Percentiles rank a stretch among this genome's conserved stretches.
phyloP scores from a whole-genome alignment of 1,284 basidiomycete species.

The Inonotus hispidus region DNA sequence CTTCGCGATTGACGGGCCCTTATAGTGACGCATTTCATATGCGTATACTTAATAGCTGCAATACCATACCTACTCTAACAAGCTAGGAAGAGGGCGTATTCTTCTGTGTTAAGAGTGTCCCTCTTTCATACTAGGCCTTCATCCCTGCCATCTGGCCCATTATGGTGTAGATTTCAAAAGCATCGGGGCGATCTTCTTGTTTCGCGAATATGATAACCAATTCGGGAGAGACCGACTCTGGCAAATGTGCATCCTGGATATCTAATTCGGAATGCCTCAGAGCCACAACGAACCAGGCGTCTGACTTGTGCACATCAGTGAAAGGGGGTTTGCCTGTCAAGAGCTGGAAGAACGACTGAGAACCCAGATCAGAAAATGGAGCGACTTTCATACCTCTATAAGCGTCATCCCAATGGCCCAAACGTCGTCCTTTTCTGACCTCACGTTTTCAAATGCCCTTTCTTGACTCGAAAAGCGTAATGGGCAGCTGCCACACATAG shows the following conservation, averaged over 20 bases:
- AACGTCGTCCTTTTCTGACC: conserved; percentile 9
- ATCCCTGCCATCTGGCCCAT: conserved; percentile 1
- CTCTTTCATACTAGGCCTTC: conserved; percentile 4
- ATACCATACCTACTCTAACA: neutral
- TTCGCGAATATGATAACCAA: neutral
- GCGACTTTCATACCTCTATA: conserved; percentile 1
- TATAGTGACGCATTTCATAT: neutral
- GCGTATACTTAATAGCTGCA: neutral
- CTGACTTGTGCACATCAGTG: neutral
- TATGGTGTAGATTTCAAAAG: conserved; percentile 11
- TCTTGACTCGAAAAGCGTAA: conserved; percentile 10
- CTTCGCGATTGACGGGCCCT: neutral
- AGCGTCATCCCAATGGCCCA: conserved; percentile 12
- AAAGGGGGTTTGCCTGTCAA: conserved; percentile 8
- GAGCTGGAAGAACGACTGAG: neutral
- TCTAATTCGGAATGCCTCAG: neutral
- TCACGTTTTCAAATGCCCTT: neutral
- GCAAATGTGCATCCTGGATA: neutral
- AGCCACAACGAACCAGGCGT: neutral
- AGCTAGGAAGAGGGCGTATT: neutral
- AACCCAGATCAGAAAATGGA: too few species aligned
- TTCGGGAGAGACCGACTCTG: neutral
- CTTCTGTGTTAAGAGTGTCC: neutral
- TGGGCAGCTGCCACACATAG: neutral
- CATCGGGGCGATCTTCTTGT: neutral